Percentiles rank a stretch among this genome's conserved stretches.
Evolutionary conservation across 352 stramenopile genomes (phyloP).

Genomic region (Halophytophthora polymorphica): DNA sequence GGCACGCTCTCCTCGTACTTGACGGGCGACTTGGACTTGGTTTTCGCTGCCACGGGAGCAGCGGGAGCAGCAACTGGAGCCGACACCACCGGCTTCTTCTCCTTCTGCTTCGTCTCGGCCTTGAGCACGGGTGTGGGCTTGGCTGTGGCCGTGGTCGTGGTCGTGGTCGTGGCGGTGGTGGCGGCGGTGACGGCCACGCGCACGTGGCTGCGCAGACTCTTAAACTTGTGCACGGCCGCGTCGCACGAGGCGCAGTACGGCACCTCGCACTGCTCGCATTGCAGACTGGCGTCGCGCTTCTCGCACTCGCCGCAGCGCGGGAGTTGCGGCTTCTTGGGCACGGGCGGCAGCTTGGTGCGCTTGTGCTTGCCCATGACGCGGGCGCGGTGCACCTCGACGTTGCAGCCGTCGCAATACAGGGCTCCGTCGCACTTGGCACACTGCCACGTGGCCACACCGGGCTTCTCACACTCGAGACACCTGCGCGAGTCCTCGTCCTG

Average conservation of each 20-base stretch:
- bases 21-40: constrained; percentile 4
- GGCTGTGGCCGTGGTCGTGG: too few species aligned
- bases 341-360: constrained; percentile 31
- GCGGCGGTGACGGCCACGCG: constrained; percentile 16
- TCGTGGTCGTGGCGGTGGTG: not conserved
- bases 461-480: constrained; percentile 69
- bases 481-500: constrained; percentile 24
- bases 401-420: constrained; percentile 63
- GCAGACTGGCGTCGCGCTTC: constrained; percentile 25
- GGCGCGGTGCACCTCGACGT: constrained; percentile 47
- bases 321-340: constrained; percentile 13
- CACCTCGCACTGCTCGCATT: constrained; percentile 61
- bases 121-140: constrained; percentile 6
- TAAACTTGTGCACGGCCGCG: constrained; percentile 67
- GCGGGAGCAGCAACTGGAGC: not conserved
- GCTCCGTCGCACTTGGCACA: constrained; percentile 58
- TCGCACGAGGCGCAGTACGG: constrained; percentile 53
- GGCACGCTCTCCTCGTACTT: constrained; percentile 59
- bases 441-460: constrained; percentile 36
- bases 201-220: constrained; percentile 54
- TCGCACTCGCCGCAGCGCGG: constrained; percentile 58
- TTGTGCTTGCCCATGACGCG: constrained; percentile 67
- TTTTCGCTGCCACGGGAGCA: constrained; percentile 9
- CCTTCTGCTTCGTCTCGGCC: constrained; percentile 10
- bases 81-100: constrained; percentile 9